A percentile compares a stretch with the other conserved stretches of the same genome.
Evolutionary conservation across 2,329 filamentous ascomycete species (phyloP).

Genomic region (Arthrinium phaeospermum): DNA sequence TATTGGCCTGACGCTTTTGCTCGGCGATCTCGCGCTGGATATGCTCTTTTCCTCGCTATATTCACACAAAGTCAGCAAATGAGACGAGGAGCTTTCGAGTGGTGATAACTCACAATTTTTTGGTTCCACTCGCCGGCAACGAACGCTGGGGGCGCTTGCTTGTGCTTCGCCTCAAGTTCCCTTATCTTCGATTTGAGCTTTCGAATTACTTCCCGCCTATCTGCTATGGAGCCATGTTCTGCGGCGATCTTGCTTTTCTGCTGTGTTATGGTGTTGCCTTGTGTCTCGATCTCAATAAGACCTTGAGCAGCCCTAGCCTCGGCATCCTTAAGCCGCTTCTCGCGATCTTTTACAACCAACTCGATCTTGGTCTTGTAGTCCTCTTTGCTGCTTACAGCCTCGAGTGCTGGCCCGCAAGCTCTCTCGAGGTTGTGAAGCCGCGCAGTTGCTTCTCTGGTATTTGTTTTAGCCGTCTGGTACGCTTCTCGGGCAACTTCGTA

Average conservation of each 20-base stretch:
- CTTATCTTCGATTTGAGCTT: constrained; percentile 63
- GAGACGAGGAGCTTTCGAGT: neutral
- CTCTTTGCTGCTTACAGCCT: constrained; percentile 73
- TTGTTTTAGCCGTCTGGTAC: constrained; percentile 58
- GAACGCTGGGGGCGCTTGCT: constrained; percentile 69
- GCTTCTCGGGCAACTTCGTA: constrained; percentile 62
- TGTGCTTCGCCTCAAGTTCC: constrained; percentile 65
- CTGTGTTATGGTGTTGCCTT: constrained; percentile 51
- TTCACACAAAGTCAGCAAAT: constrained; percentile 34
- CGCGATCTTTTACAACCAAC: constrained; percentile 59
- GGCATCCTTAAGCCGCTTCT: constrained; percentile 56
- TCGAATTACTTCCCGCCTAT: constrained; percentile 47
- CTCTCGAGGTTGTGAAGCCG: constrained; percentile 66
- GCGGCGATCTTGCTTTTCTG: constrained; percentile 54
- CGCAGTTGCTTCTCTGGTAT: constrained; percentile 57
- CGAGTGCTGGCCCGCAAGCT: constrained; percentile 68
- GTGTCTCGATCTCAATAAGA: constrained; percentile 38
- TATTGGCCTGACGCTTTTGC: constrained; percentile 43
- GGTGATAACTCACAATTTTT: constrained; percentile 63
- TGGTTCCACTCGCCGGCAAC: constrained; percentile 74
- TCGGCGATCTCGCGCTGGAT: constrained; percentile 56
- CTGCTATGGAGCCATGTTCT: constrained; percentile 54
- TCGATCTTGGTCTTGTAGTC: constrained; percentile 66
- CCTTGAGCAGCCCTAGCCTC: constrained; percentile 58
- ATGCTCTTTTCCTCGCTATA: constrained; percentile 66